Evolutionary conservation across 1,284 basidiomycete genomes (phyloP).

Genomic region (Marasmius sp.): DNA sequence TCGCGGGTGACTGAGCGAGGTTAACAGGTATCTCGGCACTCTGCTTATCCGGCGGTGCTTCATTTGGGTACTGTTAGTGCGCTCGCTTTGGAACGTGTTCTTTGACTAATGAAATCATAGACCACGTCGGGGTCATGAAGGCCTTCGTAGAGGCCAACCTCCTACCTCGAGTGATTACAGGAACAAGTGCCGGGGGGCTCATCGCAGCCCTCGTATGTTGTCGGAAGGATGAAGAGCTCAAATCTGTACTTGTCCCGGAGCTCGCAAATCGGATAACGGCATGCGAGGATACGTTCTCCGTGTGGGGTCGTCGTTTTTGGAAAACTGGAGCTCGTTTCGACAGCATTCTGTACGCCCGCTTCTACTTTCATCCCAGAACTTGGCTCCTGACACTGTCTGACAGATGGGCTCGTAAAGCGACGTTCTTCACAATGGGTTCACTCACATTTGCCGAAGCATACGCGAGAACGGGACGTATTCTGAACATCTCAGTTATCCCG

Average conservation of each 20-base stretch:
- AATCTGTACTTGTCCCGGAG: slow-evolving; percentile 73
- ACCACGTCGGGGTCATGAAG: slow-evolving; percentile 90
- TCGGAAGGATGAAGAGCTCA: slow-evolving; percentile 87
- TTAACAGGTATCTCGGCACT: slow-evolving; percentile 63
- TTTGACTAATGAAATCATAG: slow-evolving; percentile 32
- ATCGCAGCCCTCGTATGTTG: slow-evolving; percentile 87
- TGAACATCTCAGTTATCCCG: slow-evolving; percentile 96
- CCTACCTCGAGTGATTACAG: slow-evolving; percentile 87
- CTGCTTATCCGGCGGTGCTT: slow-evolving; percentile 92
- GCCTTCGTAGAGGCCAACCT: slow-evolving; percentile 89
- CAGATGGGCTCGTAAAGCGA: slow-evolving; percentile 90
- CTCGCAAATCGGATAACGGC: slow-evolving; percentile 89
- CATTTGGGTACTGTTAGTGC: slow-evolving; percentile 85
- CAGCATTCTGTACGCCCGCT: slow-evolving; percentile 50
- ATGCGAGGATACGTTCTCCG: slow-evolving; percentile 83
- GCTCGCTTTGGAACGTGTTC: neutral
- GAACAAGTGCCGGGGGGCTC: slow-evolving; percentile 92
- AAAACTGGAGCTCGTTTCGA: slow-evolving; percentile 94
- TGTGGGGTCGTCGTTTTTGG: slow-evolving; percentile 55
- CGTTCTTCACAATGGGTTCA: slow-evolving; percentile 92
- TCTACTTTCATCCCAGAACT: slow-evolving; percentile 7
- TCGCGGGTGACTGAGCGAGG: neutral
- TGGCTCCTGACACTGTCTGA: neutral
- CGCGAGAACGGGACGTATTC: slow-evolving; percentile 85
- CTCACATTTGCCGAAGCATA: slow-evolving; percentile 97